phyloP scores from a whole-genome alignment of 148 eudicot species.

The Persicaria maculosa region DNA sequence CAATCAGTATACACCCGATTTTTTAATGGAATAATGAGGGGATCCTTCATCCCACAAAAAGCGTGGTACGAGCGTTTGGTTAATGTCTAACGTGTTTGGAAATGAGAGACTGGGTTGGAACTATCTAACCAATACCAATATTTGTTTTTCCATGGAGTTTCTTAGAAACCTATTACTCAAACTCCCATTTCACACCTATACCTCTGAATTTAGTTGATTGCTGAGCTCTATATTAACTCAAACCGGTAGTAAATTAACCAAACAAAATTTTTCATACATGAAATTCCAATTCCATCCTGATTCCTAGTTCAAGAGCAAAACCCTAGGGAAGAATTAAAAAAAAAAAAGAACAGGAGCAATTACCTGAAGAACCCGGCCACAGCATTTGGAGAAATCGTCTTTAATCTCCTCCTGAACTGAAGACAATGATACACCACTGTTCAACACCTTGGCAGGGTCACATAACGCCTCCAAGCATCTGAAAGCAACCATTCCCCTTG shows the following conservation, averaged over 20 bases:
- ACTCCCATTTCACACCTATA: not conserved
- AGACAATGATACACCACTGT: conserved; percentile 13
- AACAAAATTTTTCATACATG: too few species aligned
- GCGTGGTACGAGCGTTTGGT: too few species aligned
- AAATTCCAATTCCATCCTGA: not conserved
- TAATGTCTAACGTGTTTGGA: too few species aligned
- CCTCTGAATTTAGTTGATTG: not conserved
- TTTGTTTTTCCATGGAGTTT: not conserved
- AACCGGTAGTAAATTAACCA: too few species aligned
- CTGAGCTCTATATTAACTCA: not conserved
- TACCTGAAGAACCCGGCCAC: conserved; percentile 39
- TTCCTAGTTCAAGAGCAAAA: not conserved
- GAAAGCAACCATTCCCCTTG: conserved; percentile 41
- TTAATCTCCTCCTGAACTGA: conserved; percentile 10
- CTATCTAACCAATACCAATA: not conserved
- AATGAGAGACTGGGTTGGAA: not conserved
- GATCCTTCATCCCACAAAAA: too few species aligned
- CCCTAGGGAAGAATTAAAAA: not conserved
- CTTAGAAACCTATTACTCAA: not conserved
- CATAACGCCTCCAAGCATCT: conserved; percentile 50
- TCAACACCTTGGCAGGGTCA: conserved; percentile 18
- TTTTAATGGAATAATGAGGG: not conserved
- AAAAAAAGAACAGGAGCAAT: not conserved
- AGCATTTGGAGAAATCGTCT: conserved; percentile 34
- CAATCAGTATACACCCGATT: not conserved